These are phyloP conservation scores for Protomyces inundatus DNA, from an alignment of 1,139 yeast genomes.

Conservation along the genomic window DNA sequence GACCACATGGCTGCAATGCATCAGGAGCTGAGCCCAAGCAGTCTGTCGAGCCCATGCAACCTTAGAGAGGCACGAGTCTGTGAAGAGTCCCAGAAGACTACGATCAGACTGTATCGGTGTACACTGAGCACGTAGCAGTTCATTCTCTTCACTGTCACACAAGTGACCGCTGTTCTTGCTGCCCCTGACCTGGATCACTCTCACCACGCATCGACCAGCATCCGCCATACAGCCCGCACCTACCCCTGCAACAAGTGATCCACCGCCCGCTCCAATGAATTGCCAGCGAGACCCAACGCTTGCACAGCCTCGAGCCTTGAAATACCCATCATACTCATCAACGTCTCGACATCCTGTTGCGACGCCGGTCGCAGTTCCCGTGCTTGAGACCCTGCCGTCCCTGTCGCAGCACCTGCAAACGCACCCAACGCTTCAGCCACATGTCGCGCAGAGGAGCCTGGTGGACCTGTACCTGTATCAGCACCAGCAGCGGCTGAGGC, in stretches of 20 bases:
- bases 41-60: too few species aligned
- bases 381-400: not conserved
- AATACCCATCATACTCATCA: slow-evolving; percentile 14
- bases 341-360: not conserved
- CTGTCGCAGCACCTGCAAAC: not conserved
- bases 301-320: not conserved
- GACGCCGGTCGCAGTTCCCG: not conserved
- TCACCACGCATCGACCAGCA: too few species aligned
- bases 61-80: too few species aligned
- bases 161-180: too few species aligned
- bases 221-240: not conserved
- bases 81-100: too few species aligned
- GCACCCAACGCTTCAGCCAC: not conserved
- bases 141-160: too few species aligned
- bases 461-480: not conserved
- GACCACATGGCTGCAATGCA: too few species aligned
- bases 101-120: too few species aligned
- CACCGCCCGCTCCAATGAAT: slow-evolving; percentile 3
- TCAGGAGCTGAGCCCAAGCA: too few species aligned
- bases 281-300: slow-evolving; percentile 1
- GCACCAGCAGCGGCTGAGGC: not conserved
- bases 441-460: too few species aligned
- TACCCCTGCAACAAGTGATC: not conserved
- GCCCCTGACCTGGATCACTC: too few species aligned
- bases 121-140: too few species aligned